Evolutionary conservation across 352 stramenopile genomes (phyloP), one percentile per base, ranked within the genome.

Genomic region (Lagenidium giganteum): DNA sequence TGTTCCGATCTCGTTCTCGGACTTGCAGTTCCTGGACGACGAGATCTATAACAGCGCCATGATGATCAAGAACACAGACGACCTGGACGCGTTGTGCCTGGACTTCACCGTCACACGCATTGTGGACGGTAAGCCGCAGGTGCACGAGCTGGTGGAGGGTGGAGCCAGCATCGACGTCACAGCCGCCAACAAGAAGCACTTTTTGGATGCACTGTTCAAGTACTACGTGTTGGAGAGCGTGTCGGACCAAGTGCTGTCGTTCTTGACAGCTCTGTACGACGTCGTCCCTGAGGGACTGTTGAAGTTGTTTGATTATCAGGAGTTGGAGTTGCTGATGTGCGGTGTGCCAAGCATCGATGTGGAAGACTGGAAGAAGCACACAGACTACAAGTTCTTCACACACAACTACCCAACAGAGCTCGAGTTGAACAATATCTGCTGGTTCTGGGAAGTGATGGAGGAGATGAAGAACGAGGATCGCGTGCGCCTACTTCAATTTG

Each of bases 301-400:
- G 21, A 97, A 96, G 33, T 67, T 99, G 8, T 99, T 99, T 68
- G 95, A 99, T 61, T 98, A 98, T 64, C 95, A 98, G 65, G 95
- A 99, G 61, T 73, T 99, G 0, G 96, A 99, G 61, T 56, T 99
- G 32, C 69, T 99, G 3, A 96, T 99, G 78, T 98, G 95, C 66
- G 96, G 95, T 58, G 76, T 92, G 4, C 80, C 80, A 8, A 76
- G 64, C 4, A 86, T 89, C 34, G 72, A 93, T 31, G 70, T 80
- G 12, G 70, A 90, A 34, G 77, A 88, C 43, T 87, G 68, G 74
- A 81, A 79, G 57, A 87, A 86, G 42, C 75, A 89, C 57, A 83
- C 76, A 4, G 71, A 89, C 31, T 89, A 81, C 42, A 80, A 80
- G 47, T 90, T 87, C 44, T 87, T 72, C 40, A 77, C 62, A 9